These are phyloP conservation scores for Protostelium mycophagum DNA, from an alignment of 78 protist species.

Conservation along the genomic window DNA sequence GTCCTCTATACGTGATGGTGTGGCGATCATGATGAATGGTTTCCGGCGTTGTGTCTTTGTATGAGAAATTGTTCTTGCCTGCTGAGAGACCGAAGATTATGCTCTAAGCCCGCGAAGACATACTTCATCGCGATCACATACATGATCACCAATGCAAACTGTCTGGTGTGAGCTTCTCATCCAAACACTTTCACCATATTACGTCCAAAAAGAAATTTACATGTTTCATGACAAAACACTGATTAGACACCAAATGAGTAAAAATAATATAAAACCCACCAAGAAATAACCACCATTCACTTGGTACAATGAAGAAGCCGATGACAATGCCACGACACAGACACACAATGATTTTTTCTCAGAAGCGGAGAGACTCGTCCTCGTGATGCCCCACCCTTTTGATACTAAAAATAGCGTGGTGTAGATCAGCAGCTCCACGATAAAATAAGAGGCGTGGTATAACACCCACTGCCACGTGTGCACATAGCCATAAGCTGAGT, in stretches of 20 bases:
- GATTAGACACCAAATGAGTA: no score
- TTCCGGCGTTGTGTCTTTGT: background rate
- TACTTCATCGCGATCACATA: background rate
- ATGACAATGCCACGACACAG: background rate
- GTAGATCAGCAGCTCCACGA: background rate
- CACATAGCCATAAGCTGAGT: background rate
- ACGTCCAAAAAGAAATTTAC: background rate
- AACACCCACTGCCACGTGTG: background rate
- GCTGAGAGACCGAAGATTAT: background rate
- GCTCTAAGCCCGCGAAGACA: background rate
- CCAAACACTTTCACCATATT: background rate
- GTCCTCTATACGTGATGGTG: background rate
- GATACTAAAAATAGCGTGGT: background rate
- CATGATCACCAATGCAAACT: background rate
- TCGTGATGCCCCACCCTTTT: background rate
- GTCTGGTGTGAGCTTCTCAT: no score
- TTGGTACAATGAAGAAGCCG: background rate
- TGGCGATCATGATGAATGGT: background rate
- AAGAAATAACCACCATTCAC: background rate
- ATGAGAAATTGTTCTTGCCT: background rate
- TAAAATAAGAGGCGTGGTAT: background rate
- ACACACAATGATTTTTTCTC: background rate
- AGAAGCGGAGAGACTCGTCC: background rate
- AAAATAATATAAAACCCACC: background rate
- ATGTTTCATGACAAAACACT: no score